These are phyloP conservation scores for Verticillium dahliae DNA, from an alignment of 2,329 filamentous ascomycete genomes.

Conservation along the genomic window DNA sequence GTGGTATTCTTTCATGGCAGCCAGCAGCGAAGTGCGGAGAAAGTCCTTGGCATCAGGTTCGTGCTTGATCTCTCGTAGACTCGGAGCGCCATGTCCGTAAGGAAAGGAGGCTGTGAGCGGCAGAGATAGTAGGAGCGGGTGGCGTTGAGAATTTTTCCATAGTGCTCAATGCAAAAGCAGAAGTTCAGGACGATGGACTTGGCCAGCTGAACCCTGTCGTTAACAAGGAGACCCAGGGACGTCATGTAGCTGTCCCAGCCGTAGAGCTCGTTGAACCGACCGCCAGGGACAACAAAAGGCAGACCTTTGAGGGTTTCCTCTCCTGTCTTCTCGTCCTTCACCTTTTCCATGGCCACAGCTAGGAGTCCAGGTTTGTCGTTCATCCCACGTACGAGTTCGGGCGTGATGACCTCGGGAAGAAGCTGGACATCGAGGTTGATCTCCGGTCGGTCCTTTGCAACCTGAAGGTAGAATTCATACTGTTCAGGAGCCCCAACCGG, in stretches of 20 bases:
- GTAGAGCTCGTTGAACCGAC: slow-evolving; percentile 96
- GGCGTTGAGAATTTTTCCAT: slow-evolving; percentile 96
- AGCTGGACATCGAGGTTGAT: slow-evolving; percentile 81
- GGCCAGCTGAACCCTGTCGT: slow-evolving; percentile 78
- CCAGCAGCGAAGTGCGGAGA: slow-evolving; percentile 69
- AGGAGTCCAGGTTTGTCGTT: slow-evolving; percentile 85
- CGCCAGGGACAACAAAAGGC: slow-evolving; percentile 95
- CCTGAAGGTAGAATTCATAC: slow-evolving; percentile 76
- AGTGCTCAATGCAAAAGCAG: slow-evolving; percentile 96
- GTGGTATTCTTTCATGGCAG: slow-evolving; percentile 95
- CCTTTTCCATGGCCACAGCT: slow-evolving; percentile 81
- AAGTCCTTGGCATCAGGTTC: slow-evolving; percentile 77
- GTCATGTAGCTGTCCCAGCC: slow-evolving; percentile 99
- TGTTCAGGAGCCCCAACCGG: slow-evolving; percentile 81
- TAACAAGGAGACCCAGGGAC: slow-evolving; percentile 79
- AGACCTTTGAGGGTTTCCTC: slow-evolving; percentile 69
- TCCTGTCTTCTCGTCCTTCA: slow-evolving; percentile 58
- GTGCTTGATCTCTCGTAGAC: slow-evolving; percentile 89
- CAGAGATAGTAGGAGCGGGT: slow-evolving; percentile 93
- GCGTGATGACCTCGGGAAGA: slow-evolving; percentile 70
- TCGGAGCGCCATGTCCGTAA: slow-evolving; percentile 93
- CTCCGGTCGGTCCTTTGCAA: slow-evolving; percentile 74
- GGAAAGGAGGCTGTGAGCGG: slow-evolving; percentile 90
- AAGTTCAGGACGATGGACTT: slow-evolving; percentile 96
- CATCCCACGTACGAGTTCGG: slow-evolving; percentile 73